A percentile compares a stretch with the other conserved stretches of the same genome.
phyloP scores from a whole-genome alignment of 176 grass and related monocot species.

The maize (Zea mays) region DNA sequence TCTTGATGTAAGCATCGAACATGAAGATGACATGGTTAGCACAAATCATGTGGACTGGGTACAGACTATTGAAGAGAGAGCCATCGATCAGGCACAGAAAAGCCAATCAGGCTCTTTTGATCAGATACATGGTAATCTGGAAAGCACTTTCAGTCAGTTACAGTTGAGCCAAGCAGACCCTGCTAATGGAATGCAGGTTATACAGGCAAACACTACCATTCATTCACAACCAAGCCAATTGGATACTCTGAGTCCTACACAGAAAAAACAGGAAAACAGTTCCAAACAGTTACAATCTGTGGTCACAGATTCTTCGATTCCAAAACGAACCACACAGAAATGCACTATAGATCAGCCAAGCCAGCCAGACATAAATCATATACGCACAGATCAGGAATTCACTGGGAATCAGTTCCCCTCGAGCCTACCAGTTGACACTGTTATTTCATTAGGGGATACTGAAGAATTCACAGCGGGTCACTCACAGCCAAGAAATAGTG shows the following conservation, averaged over 20 bases:
- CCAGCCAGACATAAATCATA: slow-evolving; percentile 26
- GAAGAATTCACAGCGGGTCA: neutral
- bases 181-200: slow-evolving; percentile 8
- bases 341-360: slow-evolving; percentile 10
- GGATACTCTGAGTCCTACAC: slow-evolving; percentile 7
- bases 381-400: slow-evolving; percentile 7
- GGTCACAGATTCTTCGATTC: slow-evolving; percentile 9
- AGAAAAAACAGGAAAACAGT: slow-evolving; percentile 26
- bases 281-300: slow-evolving; percentile 7
- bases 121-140: slow-evolving; percentile 18
- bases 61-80: slow-evolving; percentile 5
- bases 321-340: neutral
- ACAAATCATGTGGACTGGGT: slow-evolving; percentile 24
- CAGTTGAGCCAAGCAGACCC: slow-evolving; percentile 20
- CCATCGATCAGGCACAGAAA: slow-evolving; percentile 5
- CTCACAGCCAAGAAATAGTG: neutral
- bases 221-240: slow-evolving; percentile 29
- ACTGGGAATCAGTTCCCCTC: neutral
- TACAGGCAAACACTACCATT: slow-evolving; percentile 30
- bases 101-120: slow-evolving; percentile 16
- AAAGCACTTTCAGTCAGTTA: slow-evolving; percentile 20
- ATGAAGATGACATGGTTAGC: slow-evolving; percentile 2
- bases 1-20: slow-evolving; percentile 21
- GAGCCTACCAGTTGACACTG: neutral
- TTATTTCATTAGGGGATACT: neutral